These are phyloP conservation scores for Leccinum uliginosum DNA, from an alignment of 768 basidiomycete genomes.

Conservation along the genomic window DNA sequence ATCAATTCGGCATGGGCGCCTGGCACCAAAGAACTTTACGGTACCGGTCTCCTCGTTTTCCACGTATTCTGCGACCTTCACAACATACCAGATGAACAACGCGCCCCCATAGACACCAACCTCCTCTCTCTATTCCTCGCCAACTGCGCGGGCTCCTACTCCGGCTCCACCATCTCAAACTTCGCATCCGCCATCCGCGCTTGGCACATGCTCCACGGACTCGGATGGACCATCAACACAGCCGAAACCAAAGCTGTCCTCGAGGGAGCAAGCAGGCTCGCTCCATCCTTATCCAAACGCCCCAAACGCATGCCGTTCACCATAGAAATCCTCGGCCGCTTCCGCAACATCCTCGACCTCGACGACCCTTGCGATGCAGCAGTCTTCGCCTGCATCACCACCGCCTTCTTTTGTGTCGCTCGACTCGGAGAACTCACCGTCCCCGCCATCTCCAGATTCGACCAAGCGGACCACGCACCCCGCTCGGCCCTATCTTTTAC, in stretches of 20 bases:
- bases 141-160: slow-evolving; percentile 20
- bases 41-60: slow-evolving; percentile 33
- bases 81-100: slow-evolving; percentile 29
- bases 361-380: neutral
- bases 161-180: neutral
- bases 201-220: neutral
- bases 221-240: neutral
- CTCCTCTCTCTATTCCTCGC: slow-evolving; percentile 32
- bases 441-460: neutral
- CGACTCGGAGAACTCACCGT: slow-evolving; percentile 27
- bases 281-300: neutral
- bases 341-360: no score
- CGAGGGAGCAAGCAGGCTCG: neutral
- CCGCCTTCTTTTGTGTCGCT: slow-evolving; percentile 12
- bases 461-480: neutral
- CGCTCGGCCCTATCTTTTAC: neutral
- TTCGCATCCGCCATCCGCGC: neutral
- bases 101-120: slow-evolving; percentile 11
- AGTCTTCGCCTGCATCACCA: neutral
- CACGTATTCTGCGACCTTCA: slow-evolving; percentile 39
- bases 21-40: slow-evolving; percentile 34
- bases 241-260: neutral
- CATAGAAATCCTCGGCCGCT: no score
- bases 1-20: no score
- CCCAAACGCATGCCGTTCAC: neutral